Evolutionary conservation across 2,329 filamentous ascomycete genomes (phyloP).

Genomic region (Geosmithia morbida): DNA sequence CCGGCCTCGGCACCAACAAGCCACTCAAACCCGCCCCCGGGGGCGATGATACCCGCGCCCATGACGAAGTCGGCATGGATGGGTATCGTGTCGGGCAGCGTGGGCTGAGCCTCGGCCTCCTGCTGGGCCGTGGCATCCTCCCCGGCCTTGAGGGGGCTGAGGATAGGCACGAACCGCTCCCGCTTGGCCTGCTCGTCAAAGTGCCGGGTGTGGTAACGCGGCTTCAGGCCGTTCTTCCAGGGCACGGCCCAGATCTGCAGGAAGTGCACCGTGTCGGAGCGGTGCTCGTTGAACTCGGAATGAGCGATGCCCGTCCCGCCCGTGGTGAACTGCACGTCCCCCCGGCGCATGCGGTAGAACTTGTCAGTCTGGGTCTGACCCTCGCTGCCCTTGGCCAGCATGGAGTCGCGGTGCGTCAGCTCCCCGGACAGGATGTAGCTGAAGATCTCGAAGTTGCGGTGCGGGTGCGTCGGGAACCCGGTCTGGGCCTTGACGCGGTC

Average conservation of each 20-base stretch:
- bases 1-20: constrained; percentile 47
- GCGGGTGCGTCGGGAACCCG: constrained; percentile 75
- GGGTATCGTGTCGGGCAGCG: constrained; percentile 55
- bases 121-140: constrained; percentile 43
- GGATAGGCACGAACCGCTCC: constrained; percentile 56
- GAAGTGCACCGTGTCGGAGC: constrained; percentile 60
- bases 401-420: constrained; percentile 76
- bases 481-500: constrained; percentile 61
- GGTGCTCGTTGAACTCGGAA: constrained; percentile 68
- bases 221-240: constrained; percentile 57
- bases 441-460: constrained; percentile 84
- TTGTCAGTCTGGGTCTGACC: constrained; percentile 31
- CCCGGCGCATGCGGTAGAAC: constrained; percentile 58
- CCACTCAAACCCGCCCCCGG: constrained; percentile 52
- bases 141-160: constrained; percentile 60
- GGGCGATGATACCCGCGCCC: constrained; percentile 60
- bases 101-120: constrained; percentile 49
- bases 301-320: constrained; percentile 73
- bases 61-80: constrained; percentile 77
- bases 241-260: constrained; percentile 81
- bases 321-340: constrained; percentile 81
- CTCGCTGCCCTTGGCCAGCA: constrained; percentile 57
- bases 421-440: constrained; percentile 75
- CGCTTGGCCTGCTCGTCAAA: constrained; percentile 63
- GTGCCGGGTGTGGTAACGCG: constrained; percentile 60